Conservation (phyloP, 1,284 basidiomycete genomes). For the Ganoderma boninense region DNA sequence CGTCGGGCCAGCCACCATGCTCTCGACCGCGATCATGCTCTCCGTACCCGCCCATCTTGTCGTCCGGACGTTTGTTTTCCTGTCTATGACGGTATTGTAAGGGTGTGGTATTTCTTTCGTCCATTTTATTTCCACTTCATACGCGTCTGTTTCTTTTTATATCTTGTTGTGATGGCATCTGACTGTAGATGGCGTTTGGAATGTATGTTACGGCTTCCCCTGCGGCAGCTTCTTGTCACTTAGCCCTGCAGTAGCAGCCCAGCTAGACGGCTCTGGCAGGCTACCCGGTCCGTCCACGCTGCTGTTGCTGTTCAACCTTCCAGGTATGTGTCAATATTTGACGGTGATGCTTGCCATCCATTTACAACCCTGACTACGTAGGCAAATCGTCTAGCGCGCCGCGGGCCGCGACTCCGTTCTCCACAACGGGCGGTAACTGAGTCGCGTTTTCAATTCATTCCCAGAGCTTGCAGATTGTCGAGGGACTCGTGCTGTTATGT, state of each 20-base stretch:
- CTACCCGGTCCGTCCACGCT: slow-evolving; percentile 32
- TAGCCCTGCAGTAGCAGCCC: slow-evolving; percentile 25
- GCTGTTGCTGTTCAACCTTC: slow-evolving; percentile 31
- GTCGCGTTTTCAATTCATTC: slow-evolving; percentile 27
- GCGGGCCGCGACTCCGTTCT: slow-evolving; percentile 25
- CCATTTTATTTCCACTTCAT: not conserved
- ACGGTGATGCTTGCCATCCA: not conserved
- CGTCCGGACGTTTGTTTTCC: slow-evolving; percentile 34
- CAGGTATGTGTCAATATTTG: slow-evolving; percentile 18
- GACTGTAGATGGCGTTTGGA: slow-evolving; percentile 35
- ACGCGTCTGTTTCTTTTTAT: not conserved
- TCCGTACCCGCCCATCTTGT: slow-evolving; percentile 38
- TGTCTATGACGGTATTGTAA: slow-evolving; percentile 37
- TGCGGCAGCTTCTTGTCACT: slow-evolving; percentile 39
- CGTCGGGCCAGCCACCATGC: slow-evolving; percentile 37
- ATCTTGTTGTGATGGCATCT: not conserved
- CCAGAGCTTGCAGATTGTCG: slow-evolving; percentile 25
- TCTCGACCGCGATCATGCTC: slow-evolving; percentile 32
- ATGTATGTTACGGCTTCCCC: slow-evolving; percentile 39
- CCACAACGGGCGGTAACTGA: slow-evolving; percentile 30
- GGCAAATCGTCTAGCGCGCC: slow-evolving; percentile 31
- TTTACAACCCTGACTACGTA: not conserved
- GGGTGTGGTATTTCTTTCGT: not conserved
- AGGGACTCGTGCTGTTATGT: slow-evolving; percentile 25
- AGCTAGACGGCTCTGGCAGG: slow-evolving; percentile 31